phyloP scores from a whole-genome alignment of 2,329 filamentous ascomycete genomes.

The Gaeumannomyces sp. region DNA sequence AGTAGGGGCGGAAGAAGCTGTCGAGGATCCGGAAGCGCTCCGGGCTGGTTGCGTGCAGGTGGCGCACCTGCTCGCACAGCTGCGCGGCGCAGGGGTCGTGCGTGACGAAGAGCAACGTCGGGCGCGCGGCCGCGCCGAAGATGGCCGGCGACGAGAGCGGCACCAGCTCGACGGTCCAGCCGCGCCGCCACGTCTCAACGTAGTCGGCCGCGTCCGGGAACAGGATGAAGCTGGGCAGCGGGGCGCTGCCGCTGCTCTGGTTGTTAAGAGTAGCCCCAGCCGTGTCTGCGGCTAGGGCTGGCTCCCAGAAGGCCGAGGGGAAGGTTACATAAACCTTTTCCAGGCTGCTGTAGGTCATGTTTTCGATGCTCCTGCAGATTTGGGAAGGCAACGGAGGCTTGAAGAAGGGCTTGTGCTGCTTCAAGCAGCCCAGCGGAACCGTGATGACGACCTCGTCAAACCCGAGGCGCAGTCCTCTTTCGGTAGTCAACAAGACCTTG shows the following conservation, averaged over 20 bases:
- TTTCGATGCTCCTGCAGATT: background rate
- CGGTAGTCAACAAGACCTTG: conserved; percentile 1
- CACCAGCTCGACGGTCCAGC: conserved; percentile 11
- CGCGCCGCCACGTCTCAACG: conserved; percentile 5
- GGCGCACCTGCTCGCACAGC: conserved; percentile 20
- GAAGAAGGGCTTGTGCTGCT: conserved; percentile 35
- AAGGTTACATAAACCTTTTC: conserved; percentile 10
- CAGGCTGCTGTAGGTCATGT: background rate
- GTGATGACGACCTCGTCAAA: conserved; percentile 43
- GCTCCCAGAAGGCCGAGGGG: conserved; percentile 8
- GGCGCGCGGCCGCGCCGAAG: conserved; percentile 27
- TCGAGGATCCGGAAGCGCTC: conserved; percentile 23
- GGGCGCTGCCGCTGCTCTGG: background rate
- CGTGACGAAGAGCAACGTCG: conserved; percentile 59
- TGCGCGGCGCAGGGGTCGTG: conserved; percentile 33
- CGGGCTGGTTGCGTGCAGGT: conserved; percentile 7
- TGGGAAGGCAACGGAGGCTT: conserved; percentile 33
- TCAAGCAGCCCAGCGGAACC: conserved; percentile 43
- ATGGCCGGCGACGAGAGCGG: conserved; percentile 4
- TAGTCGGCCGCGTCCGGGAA: conserved; percentile 8
- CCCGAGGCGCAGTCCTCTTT: conserved; percentile 3
- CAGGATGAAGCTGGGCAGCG: conserved; percentile 7
- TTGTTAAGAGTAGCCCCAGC: no score
- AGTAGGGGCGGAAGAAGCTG: conserved; percentile 53
- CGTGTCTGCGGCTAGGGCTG: background rate